Percentiles rank a stretch among this genome's conserved stretches.
Evolutionary conservation across 169 alveolate species (phyloP).

Genomic region (Cryptosporidium parvum): DNA sequence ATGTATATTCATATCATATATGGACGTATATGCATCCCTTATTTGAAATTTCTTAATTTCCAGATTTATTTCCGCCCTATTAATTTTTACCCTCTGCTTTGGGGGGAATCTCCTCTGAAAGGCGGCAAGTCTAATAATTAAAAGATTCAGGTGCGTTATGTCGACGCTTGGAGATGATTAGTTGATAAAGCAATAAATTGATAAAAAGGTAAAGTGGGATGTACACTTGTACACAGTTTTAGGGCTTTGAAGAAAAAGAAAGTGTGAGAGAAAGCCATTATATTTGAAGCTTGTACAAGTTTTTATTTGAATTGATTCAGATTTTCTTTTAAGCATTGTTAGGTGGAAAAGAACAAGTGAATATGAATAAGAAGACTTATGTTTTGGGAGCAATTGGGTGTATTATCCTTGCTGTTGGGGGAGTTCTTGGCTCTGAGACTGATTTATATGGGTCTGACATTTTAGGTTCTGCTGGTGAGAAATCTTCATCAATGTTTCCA

Average conservation of each 20-base stretch:
- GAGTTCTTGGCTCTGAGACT: neutral
- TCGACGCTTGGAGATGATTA: conserved; percentile 34
- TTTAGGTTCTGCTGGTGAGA: neutral
- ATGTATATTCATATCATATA: no score
- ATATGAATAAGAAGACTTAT: neutral
- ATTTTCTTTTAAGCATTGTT: neutral
- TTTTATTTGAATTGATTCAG: neutral
- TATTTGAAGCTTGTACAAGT: neutral
- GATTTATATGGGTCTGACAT: neutral
- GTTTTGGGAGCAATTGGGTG: conserved; percentile 14
- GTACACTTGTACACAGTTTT: neutral
- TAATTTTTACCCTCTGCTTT: no score
- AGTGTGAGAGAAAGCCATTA: neutral
- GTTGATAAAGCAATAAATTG: neutral
- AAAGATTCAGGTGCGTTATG: conserved; percentile 75
- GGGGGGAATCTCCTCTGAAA: neutral
- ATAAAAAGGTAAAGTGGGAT: conserved; percentile 11
- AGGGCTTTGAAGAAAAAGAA: conserved; percentile 3
- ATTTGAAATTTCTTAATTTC: neutral
- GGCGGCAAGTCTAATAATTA: conserved; percentile 56
- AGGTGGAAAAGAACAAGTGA: neutral
- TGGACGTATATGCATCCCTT: no score
- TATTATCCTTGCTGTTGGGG: conserved; percentile 9
- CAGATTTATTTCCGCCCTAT: neutral
- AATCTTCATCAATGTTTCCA: neutral